Evolutionary conservation across 108 stramenopile genomes (phyloP), one percentile per base, ranked within the genome.

Genomic region (Schizochytrium sp.): DNA sequence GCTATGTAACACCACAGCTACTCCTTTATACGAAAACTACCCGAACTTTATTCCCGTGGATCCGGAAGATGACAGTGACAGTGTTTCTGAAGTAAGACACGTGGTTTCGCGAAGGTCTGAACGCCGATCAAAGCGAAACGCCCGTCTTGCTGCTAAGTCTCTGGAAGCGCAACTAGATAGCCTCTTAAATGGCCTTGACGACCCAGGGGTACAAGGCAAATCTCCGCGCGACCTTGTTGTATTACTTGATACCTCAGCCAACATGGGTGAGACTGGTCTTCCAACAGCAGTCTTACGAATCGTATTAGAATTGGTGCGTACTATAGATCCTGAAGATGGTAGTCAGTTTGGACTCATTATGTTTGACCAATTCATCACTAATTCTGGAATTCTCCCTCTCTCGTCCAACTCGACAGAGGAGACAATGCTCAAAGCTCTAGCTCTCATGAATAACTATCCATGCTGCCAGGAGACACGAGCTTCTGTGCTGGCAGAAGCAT

Each of bases 301-400:
- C 19, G 19, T 69, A 38, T 15, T 69, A 7, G 42, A 69, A 15
- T 15, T 69, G 12, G 64, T 44, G 15, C 64, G 15, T 5, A 69
- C 19, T 7, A 7, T 69, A 38, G 8, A 38, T 38, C 42, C 15
- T 7, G 64, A 38, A 15, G 42, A 69, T 44, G 64, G 64, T 10
- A 69, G 64, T 15, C 64, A 69, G 2, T 69, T 69, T 38, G 64
- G 64, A 28, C 64, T 69, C 64, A 15, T 69, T 8, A 8, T 69
- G 8, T 69, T 13, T 15, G 64, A 69, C 15, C 42, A 4, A 7
- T 7, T 69, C 28, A 44, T 69, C 42, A 38, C 8, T 8, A 44
- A 7, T 10, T 15, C 13, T 17, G 57, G 57, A 15, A 58, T 17
- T 58, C 57, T 58, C 17, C 57, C 57, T 15, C 57, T 58, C 57